Percentiles rank a stretch among this genome's conserved stretches.
Conservation (phyloP, 2,329 filamentous ascomycete genomes). For the Cladophialophora chaetospira region DNA sequence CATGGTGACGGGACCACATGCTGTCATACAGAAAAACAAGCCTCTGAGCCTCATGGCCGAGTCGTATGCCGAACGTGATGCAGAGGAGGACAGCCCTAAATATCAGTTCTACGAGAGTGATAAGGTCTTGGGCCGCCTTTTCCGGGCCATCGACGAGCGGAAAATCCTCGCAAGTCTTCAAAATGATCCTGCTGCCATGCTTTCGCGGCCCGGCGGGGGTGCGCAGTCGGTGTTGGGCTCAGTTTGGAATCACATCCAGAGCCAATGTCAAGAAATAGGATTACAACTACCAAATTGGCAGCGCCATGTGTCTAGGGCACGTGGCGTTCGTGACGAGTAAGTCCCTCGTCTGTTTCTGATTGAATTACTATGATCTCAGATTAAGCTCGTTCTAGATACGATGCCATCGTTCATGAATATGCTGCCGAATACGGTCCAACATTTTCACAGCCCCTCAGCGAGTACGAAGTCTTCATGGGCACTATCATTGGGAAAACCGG, state of each 20-base stretch:
- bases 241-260: too few species aligned
- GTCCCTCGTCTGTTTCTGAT: neutral
- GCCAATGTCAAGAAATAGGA: slow-evolving; percentile 29
- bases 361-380: neutral
- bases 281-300: slow-evolving; percentile 18
- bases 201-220: neutral
- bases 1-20: slow-evolving; percentile 48
- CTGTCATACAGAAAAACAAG: slow-evolving; percentile 44
- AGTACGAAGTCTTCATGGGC: slow-evolving; percentile 60
- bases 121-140: slow-evolving; percentile 70
- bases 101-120: slow-evolving; percentile 66
- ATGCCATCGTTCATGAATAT: slow-evolving; percentile 52
- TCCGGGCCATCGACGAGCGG: slow-evolving; percentile 71
- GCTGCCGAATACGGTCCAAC: slow-evolving; percentile 50
- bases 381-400: slow-evolving; percentile 49
- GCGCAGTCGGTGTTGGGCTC: slow-evolving; percentile 31
- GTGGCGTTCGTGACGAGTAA: slow-evolving; percentile 24
- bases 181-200: slow-evolving; percentile 23
- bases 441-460: slow-evolving; percentile 47
- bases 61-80: slow-evolving; percentile 49
- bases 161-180: slow-evolving; percentile 64
- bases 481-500: slow-evolving; percentile 57
- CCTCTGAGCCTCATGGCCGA: slow-evolving; percentile 40
- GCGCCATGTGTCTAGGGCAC: slow-evolving; percentile 26
- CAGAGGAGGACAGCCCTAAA: slow-evolving; percentile 30